Percentiles rank a stretch among this genome's conserved stretches.
These are phyloP conservation scores for Aschersonia sp. DNA, from an alignment of 2,329 filamentous ascomycete genomes.

Conservation along the genomic window DNA sequence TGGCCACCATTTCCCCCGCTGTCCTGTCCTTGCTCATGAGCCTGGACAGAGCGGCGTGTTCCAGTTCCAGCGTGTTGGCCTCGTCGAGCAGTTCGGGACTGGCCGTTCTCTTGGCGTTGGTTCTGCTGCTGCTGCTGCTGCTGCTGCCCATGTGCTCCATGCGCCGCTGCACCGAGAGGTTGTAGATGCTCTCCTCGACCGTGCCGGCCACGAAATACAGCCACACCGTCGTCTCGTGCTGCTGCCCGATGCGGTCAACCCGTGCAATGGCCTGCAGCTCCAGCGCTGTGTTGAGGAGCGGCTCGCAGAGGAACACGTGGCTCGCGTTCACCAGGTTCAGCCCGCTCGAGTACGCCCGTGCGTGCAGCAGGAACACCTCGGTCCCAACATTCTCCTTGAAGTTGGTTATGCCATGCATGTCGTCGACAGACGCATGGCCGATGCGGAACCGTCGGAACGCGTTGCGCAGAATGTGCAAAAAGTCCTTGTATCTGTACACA, in stretches of 20 bases:
- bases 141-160: conserved; percentile 58
- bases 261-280: conserved; percentile 91
- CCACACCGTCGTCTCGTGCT: conserved; percentile 81
- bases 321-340: conserved; percentile 86
- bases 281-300: conserved; percentile 81
- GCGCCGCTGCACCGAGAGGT: conserved; percentile 66
- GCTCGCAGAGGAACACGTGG: conserved; percentile 90
- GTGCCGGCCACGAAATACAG: conserved; percentile 86
- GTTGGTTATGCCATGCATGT: conserved; percentile 49
- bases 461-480: conserved; percentile 55
- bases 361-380: conserved; percentile 81
- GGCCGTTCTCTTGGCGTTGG: conserved; percentile 21
- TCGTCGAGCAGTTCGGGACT: conserved; percentile 38
- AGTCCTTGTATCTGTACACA: conserved; percentile 49
- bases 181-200: conserved; percentile 84
- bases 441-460: conserved; percentile 64
- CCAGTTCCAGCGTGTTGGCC: conserved; percentile 72
- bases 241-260: conserved; percentile 87
- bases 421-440: conserved; percentile 55
- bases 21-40: conserved; percentile 56
- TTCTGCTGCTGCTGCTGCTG: conserved; percentile 15
- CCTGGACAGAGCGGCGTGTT: conserved; percentile 54
- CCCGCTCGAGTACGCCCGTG: conserved; percentile 74
- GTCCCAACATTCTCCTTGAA: conserved; percentile 63
- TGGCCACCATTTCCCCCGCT: conserved; percentile 66